Conservation (phyloP, 2,329 filamentous ascomycete genomes). For the Diaporthe nobilis region DNA sequence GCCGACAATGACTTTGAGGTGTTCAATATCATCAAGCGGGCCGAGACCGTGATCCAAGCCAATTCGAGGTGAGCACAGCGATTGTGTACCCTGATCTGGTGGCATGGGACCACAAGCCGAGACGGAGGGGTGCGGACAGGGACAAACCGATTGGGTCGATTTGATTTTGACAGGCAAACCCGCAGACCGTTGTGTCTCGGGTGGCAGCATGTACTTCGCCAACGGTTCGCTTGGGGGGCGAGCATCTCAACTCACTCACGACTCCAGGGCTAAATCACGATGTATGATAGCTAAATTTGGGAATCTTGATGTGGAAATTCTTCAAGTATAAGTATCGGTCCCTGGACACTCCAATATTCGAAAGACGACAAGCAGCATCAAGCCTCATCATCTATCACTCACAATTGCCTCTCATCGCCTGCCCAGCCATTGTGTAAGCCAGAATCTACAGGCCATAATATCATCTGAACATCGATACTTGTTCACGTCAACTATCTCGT, state of each 20-base stretch:
- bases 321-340: not conserved
- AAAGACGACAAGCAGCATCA: not conserved
- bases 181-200: slow-evolving; percentile 39
- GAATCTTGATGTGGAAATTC: no score
- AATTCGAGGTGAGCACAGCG: slow-evolving; percentile 14
- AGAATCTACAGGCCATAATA: not conserved
- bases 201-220: slow-evolving; percentile 32
- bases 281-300: no score
- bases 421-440: not conserved
- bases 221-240: slow-evolving; percentile 38
- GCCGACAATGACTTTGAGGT: slow-evolving; percentile 22
- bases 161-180: slow-evolving; percentile 36
- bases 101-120: not conserved
- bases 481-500: not conserved
- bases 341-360: not conserved
- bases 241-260: not conserved
- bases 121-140: not conserved
- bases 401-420: not conserved
- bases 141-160: slow-evolving; percentile 35
- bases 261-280: not conserved
- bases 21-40: slow-evolving; percentile 33
- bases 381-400: not conserved
- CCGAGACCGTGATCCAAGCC: slow-evolving; percentile 36
- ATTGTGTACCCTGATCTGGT: slow-evolving; percentile 19
- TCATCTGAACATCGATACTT: not conserved